Evolutionary conservation across 495 filamentous ascomycete genomes (phyloP).

Genomic region (Penicillium tannophilum): DNA sequence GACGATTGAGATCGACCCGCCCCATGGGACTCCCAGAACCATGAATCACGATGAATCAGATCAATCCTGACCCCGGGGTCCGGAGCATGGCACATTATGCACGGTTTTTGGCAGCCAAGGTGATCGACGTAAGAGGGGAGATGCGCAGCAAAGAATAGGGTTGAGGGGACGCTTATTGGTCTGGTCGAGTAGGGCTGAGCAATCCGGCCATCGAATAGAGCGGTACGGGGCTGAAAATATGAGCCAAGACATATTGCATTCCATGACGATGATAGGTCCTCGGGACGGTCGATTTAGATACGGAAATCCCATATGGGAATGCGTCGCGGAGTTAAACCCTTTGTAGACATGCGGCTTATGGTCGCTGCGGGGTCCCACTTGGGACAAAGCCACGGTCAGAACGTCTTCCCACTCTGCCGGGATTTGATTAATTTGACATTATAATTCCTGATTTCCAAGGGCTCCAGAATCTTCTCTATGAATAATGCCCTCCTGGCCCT

Average conservation of each 20-base stretch:
- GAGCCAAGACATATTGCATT: not conserved
- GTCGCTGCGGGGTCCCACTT: not conserved
- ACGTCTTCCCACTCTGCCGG: not conserved
- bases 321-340: conserved; percentile 10
- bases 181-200: conserved; percentile 12
- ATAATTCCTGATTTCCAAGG: not conserved
- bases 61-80: conserved; percentile 1
- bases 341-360: conserved; percentile 7
- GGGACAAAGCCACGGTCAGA: not conserved
- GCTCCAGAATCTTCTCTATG: no score
- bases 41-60: conserved; percentile 8
- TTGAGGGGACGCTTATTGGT: not conserved
- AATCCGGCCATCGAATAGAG: not conserved
- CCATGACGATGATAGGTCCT: not conserved
- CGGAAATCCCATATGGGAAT: conserved; percentile 4
- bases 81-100: conserved; percentile 8
- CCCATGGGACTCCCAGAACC: not conserved
- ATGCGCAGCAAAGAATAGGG: not conserved
- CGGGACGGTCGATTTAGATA: not conserved
- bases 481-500: not conserved
- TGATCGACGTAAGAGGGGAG: conserved; percentile 12
- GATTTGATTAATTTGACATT: not conserved
- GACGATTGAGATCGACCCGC: conserved; percentile 1
- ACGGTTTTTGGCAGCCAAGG: conserved; percentile 2
- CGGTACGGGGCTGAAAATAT: conserved; percentile 5